A percentile compares a stretch with the other conserved stretches of the same genome.
These are phyloP conservation scores for Sugiyamaella chiloensis DNA, from an alignment of 805 yeast genomes.

Conservation along the genomic window DNA sequence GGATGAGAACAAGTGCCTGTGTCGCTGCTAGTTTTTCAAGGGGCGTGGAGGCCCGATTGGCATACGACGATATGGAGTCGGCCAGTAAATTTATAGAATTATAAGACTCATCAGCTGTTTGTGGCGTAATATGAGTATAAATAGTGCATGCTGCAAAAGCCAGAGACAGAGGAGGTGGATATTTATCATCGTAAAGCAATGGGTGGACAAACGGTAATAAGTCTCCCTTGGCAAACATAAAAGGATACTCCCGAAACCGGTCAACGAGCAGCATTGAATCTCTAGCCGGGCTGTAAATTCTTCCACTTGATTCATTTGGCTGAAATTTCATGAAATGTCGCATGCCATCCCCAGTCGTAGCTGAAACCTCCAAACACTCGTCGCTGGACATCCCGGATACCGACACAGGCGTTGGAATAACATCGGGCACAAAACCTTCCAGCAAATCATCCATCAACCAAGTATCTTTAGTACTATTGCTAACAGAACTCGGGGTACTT, in stretches of 20 bases:
- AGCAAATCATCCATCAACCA: slow-evolving; percentile 1
- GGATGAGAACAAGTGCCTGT: slow-evolving; percentile 14
- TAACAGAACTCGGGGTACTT: no score
- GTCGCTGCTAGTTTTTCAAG: slow-evolving; percentile 10
- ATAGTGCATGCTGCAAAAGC: slow-evolving; percentile 16
- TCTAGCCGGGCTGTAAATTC: neutral
- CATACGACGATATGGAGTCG: neutral
- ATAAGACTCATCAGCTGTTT: neutral
- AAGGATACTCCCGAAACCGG: slow-evolving; percentile 12
- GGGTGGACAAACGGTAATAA: slow-evolving; percentile 15
- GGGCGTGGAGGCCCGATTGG: neutral
- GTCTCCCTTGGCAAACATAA: slow-evolving; percentile 4
- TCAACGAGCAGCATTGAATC: slow-evolving; percentile 1
- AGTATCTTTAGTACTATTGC: neutral
- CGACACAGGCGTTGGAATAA: slow-evolving; percentile 2
- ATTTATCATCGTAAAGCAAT: slow-evolving; percentile 8
- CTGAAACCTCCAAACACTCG: neutral
- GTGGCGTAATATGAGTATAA: neutral
- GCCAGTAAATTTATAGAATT: neutral
- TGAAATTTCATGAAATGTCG: neutral
- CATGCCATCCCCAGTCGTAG: neutral
- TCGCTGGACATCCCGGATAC: neutral
- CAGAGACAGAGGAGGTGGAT: slow-evolving; percentile 10
- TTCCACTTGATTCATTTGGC: neutral
- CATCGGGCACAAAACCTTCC: neutral